phyloP scores from a whole-genome alignment of 345 rosid genomes.

The Eucalyptus decipiens region DNA sequence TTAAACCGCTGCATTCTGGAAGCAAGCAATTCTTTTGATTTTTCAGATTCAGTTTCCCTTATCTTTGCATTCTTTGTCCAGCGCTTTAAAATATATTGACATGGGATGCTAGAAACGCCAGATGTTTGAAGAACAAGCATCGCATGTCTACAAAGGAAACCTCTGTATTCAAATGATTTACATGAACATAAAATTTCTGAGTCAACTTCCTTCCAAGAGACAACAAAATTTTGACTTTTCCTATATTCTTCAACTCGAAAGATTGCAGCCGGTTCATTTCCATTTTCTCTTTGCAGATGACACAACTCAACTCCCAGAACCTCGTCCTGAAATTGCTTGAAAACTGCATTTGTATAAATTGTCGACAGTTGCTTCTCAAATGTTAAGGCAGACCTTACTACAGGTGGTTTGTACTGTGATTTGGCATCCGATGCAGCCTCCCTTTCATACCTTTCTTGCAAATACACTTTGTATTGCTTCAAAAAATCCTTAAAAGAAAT shows the following conservation, averaged over 20 bases:
- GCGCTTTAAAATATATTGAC: conserved; percentile 17
- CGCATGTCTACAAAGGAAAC: conserved; percentile 32
- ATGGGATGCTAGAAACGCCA: conserved; percentile 17
- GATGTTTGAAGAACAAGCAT: conserved; percentile 29
- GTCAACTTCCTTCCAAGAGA: conserved; percentile 16
- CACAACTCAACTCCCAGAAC: conserved; percentile 24
- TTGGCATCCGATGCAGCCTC: conserved; percentile 17
- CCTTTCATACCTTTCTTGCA: conserved; percentile 11
- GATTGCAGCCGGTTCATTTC: conserved; percentile 2
- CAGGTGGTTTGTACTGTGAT: background rate
- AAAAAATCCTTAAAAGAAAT: conserved; percentile 23
- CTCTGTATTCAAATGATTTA: conserved; percentile 26
- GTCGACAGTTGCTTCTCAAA: conserved; percentile 26
- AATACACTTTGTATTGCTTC: conserved; percentile 8
- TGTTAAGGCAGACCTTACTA: conserved; percentile 15
- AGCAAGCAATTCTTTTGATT: background rate
- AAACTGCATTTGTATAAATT: conserved; percentile 17
- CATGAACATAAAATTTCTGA: conserved; percentile 19
- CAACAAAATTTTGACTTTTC: conserved; percentile 7
- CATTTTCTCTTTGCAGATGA: conserved; percentile 13
- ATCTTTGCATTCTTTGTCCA: conserved; percentile 29
- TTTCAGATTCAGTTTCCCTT: background rate
- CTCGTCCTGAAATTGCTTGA: conserved; percentile 36
- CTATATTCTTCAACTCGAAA: conserved; percentile 23
- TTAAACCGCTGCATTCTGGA: conserved; percentile 21